Conservation (phyloP, 129 eudicot species). For the Arctium lappa region DNA sequence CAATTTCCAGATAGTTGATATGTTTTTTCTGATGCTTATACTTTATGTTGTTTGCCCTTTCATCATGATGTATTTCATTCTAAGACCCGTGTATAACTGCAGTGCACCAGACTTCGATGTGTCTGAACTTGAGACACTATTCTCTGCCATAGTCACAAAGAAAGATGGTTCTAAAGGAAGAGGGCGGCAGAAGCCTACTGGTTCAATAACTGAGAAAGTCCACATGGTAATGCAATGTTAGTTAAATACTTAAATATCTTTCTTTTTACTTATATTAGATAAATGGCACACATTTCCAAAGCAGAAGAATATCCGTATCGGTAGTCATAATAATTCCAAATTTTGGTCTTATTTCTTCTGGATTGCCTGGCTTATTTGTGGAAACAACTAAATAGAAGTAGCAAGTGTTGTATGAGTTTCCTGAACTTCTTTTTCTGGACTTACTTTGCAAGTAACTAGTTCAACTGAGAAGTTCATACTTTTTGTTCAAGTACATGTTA, state of each 20-base stretch:
- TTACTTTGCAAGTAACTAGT: too few relatives aligned
- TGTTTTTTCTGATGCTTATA: not conserved
- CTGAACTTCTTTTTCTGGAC: too few relatives aligned
- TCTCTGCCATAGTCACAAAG: constrained; percentile 78
- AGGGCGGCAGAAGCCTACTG: constrained; percentile 67
- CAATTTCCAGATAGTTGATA: not conserved
- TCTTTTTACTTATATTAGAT: not conserved
- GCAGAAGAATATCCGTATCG: not conserved
- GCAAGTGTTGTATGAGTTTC: too few relatives aligned
- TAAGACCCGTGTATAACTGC: constrained; percentile 17
- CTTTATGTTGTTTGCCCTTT: not conserved
- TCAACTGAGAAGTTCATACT: too few relatives aligned
- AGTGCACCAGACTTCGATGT: constrained; percentile 82
- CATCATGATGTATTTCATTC: not conserved
- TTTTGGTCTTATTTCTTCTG: not conserved
- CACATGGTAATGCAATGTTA: constrained; percentile 58
- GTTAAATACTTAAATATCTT: not conserved
- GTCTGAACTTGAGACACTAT: constrained; percentile 78
- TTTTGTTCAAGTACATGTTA: too few relatives aligned
- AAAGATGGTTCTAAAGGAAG: constrained; percentile 54
- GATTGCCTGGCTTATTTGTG: not conserved
- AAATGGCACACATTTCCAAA: not conserved
- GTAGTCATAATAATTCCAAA: not conserved
- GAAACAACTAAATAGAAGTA: not conserved
- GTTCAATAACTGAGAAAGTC: constrained; percentile 75